Conservation (phyloP, 495 filamentous ascomycete genomes). For the Tuber umbilicatum region DNA sequence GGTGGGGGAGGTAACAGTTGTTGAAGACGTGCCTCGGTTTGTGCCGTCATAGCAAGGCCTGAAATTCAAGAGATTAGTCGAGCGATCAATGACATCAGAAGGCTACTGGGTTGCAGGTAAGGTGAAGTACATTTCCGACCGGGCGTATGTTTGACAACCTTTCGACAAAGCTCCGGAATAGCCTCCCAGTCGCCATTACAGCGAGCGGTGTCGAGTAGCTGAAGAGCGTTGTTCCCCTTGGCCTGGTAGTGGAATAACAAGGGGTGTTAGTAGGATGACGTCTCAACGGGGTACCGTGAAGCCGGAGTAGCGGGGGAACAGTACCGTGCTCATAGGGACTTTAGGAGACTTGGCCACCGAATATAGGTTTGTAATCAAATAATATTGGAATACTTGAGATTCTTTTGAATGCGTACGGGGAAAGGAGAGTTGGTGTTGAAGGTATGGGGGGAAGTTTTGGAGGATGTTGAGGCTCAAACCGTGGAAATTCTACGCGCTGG, state of each 20-base stretch:
- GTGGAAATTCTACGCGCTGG: neutral
- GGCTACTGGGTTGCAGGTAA: neutral
- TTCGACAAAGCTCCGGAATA: constrained; percentile 80
- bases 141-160: constrained; percentile 88
- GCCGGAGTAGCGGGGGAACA: constrained; percentile 5
- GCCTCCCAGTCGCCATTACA: constrained; percentile 83
- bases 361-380: neutral
- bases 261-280: constrained; percentile 27
- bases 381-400: neutral
- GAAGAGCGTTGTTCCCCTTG: constrained; percentile 75
- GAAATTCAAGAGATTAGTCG: constrained; percentile 5
- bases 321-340: constrained; percentile 31
- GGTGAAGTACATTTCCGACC: constrained; percentile 67
- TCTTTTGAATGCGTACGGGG: neutral
- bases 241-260: constrained; percentile 41
- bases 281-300: constrained; percentile 6
- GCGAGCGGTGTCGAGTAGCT: constrained; percentile 73
- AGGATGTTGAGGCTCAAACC: constrained; percentile 27
- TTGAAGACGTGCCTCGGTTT: constrained; percentile 33
- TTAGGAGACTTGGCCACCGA: neutral
- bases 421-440: constrained; percentile 9
- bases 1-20: constrained; percentile 32
- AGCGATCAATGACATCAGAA: constrained; percentile 13
- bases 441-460: neutral
- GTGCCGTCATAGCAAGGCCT: constrained; percentile 36